phyloP scores from a whole-genome alignment of 257 asterid genomes.

The Mentha longifolia region DNA sequence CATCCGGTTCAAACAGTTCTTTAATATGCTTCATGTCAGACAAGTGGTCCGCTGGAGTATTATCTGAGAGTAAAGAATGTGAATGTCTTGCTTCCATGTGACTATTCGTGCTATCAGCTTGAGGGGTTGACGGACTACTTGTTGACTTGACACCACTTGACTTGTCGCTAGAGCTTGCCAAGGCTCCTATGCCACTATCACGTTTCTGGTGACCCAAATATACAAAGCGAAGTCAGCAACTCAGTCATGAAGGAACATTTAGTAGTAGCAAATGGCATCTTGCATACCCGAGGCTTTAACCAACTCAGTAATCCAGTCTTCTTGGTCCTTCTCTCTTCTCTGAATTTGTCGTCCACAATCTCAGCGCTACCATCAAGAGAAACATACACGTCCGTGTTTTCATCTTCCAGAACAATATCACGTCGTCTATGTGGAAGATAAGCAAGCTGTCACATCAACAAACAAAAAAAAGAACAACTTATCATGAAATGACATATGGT shows the following conservation, averaged over 20 bases:
- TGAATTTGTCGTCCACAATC: slow-evolving; percentile 58
- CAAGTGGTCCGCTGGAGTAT: slow-evolving; percentile 57
- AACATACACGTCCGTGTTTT: slow-evolving; percentile 62
- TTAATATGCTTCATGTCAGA: slow-evolving; percentile 57
- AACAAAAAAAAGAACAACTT: slow-evolving; percentile 30
- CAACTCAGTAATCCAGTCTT: slow-evolving; percentile 93
- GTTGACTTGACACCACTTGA: slow-evolving; percentile 90
- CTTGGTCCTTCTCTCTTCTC: slow-evolving; percentile 79
- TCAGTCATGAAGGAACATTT: slow-evolving; percentile 25
- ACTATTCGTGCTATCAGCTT: slow-evolving; percentile 67
- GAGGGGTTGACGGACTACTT: slow-evolving; percentile 89
- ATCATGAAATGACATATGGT: slow-evolving; percentile 17
- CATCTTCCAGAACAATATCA: slow-evolving; percentile 86
- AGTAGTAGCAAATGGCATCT: slow-evolving; percentile 28
- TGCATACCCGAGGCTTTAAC: slow-evolving; percentile 87
- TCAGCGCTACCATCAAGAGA: slow-evolving; percentile 75
- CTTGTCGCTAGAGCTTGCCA: slow-evolving; percentile 89
- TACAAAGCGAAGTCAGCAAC: slow-evolving; percentile 35
- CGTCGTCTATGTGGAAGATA: slow-evolving; percentile 99
- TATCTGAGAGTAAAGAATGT: slow-evolving; percentile 70
- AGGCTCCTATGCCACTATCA: slow-evolving; percentile 73
- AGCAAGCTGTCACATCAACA: slow-evolving; percentile 76
- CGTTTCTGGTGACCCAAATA: slow-evolving; percentile 63
- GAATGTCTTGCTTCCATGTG: slow-evolving; percentile 70
- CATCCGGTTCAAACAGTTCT: slow-evolving; percentile 62